A percentile compares a stretch with the other conserved stretches of the same genome.
phyloP scores from a whole-genome alignment of 176 grass and related monocot genomes.

The Ensete ventricosum region DNA sequence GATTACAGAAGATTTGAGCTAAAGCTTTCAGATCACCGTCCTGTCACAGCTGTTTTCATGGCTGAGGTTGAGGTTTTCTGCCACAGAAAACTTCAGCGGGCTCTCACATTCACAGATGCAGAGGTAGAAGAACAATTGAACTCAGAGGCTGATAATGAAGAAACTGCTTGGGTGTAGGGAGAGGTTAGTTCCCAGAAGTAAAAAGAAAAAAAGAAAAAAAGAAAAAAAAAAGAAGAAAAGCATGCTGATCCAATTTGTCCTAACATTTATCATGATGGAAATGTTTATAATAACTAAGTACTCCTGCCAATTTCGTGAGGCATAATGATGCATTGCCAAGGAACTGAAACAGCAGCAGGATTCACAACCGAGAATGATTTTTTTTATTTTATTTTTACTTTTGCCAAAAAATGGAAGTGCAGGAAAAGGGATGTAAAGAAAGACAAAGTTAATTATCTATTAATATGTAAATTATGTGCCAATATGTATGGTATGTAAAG shows the following conservation, averaged over 20 bases:
- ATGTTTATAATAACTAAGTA: no score
- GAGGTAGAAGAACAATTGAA: slow-evolving; percentile 61
- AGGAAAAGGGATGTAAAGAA: no score
- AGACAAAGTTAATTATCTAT: no score
- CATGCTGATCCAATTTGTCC: background rate
- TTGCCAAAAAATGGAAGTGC: no score
- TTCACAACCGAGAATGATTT: no score
- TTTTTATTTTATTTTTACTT: no score
- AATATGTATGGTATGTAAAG: no score
- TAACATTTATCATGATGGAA: background rate
- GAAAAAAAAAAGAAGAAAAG: background rate
- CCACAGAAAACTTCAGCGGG: slow-evolving; percentile 74
- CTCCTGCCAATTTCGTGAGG: no score
- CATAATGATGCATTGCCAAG: no score
- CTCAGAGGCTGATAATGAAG: slow-evolving; percentile 29
- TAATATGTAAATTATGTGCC: no score
- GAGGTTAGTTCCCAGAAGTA: slow-evolving; percentile 7
- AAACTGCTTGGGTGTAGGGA: slow-evolving; percentile 19
- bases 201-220: no score
- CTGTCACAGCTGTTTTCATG: slow-evolving; percentile 72
- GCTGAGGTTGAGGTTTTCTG: slow-evolving; percentile 75
- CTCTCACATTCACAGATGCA: slow-evolving; percentile 90
- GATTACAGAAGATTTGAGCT: slow-evolving; percentile 47
- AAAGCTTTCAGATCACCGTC: slow-evolving; percentile 78
- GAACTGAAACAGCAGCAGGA: no score